Percentiles rank a stretch among this genome's conserved stretches.
Conservation (phyloP, 2,329 filamentous ascomycete genomes). For the Aspergillus pseudotamarii region DNA sequence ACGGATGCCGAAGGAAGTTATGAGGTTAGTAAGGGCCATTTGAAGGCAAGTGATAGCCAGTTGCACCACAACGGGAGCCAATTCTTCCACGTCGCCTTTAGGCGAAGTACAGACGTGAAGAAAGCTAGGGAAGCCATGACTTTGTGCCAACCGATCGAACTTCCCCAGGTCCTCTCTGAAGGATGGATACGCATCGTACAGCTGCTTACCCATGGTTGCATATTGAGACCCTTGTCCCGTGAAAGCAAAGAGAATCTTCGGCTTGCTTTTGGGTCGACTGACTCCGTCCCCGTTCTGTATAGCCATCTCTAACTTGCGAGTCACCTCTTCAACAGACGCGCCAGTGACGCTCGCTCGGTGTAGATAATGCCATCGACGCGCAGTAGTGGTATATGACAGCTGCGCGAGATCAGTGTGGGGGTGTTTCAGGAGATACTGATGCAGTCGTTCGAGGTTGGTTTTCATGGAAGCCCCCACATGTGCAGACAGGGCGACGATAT, state of each 20-base stretch:
- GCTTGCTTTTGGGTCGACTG: no score
- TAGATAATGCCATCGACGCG: slow-evolving; percentile 50
- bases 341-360: slow-evolving; percentile 18
- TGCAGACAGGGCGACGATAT: slow-evolving; percentile 61
- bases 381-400: slow-evolving; percentile 67
- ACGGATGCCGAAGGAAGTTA: slow-evolving; percentile 31
- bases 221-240: no score
- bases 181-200: neutral
- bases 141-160: neutral
- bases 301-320: neutral
- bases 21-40: slow-evolving; percentile 43
- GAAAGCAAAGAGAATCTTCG: no score
- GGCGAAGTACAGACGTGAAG: neutral
- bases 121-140: neutral
- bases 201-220: neutral
- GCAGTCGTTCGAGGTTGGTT: no score
- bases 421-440: neutral
- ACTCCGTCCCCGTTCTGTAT: neutral
- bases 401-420: slow-evolving; percentile 52
- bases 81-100: slow-evolving; percentile 33
- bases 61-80: slow-evolving; percentile 37
- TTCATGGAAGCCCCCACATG: no score
- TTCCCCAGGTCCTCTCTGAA: no score
- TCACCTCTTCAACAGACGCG: neutral
- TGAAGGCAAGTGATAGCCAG: slow-evolving; percentile 41